Evolutionary conservation across 331 rosid species (phyloP).

Genomic region (Malus hybrid): DNA sequence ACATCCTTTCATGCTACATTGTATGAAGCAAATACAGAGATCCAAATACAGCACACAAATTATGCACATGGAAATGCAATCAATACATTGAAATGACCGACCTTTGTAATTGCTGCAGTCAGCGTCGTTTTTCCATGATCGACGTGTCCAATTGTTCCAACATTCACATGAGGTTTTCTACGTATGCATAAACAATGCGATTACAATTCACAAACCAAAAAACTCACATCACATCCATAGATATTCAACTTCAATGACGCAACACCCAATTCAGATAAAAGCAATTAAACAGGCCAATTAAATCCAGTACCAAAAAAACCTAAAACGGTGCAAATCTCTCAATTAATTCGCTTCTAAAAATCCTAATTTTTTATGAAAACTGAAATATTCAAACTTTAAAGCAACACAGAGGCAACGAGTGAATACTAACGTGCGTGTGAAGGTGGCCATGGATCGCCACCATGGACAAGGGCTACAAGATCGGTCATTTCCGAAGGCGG

Average conservation of each 20-base stretch:
- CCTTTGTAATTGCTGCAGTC: conserved; percentile 91
- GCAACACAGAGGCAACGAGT: background rate
- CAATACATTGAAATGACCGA: conserved; percentile 11
- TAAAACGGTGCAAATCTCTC: background rate
- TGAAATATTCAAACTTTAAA: background rate
- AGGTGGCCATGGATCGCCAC: conserved; percentile 98
- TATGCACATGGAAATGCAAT: background rate
- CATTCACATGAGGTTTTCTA: conserved; percentile 94
- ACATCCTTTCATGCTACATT: background rate
- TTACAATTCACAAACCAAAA: background rate
- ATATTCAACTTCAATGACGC: background rate
- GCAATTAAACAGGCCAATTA: background rate
- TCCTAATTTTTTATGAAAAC: background rate
- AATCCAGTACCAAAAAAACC: background rate
- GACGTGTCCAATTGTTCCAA: conserved; percentile 93
- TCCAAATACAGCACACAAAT: background rate
- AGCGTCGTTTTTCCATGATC: conserved; percentile 95
- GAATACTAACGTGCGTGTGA: conserved; percentile 69
- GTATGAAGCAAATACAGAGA: background rate
- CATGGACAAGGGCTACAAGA: conserved; percentile 34
- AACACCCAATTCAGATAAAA: background rate
- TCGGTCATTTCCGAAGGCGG: conserved; percentile 35
- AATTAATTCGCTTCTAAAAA: background rate
- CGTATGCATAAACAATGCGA: background rate
- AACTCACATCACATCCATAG: background rate